phyloP scores from a whole-genome alignment of 2,329 filamentous ascomycete genomes.

The Parascedosporium putredinis region DNA sequence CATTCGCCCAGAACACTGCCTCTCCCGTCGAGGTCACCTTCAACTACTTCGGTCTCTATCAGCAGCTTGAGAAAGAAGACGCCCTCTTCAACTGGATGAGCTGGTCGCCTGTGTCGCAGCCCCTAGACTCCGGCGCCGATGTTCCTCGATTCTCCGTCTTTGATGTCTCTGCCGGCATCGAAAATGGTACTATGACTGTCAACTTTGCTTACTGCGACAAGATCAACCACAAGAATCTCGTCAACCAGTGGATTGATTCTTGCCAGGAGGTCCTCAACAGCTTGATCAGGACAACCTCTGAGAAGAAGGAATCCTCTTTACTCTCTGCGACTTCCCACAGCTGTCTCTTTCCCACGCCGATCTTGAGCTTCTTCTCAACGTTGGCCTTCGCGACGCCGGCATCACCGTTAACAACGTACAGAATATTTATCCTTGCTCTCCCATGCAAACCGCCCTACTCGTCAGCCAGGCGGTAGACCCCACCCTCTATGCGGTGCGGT shows the following conservation, averaged over 20 bases:
- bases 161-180: conserved; percentile 34
- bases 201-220: not conserved
- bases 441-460: conserved; percentile 27
- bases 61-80: conserved; percentile 18
- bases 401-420: conserved; percentile 22
- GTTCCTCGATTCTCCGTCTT: conserved; percentile 30
- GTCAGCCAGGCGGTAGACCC: conserved; percentile 17
- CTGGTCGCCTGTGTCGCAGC: not conserved
- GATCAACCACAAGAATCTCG: not conserved
- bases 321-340: conserved; percentile 31
- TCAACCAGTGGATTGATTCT: not conserved
- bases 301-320: conserved; percentile 25
- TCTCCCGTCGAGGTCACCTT: conserved; percentile 13
- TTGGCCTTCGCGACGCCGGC: conserved; percentile 25
- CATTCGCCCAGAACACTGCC: not conserved
- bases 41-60: conserved; percentile 19
- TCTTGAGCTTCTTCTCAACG: conserved; percentile 27
- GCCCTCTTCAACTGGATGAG: conserved; percentile 15
- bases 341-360: conserved; percentile 30
- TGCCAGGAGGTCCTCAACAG: not conserved
- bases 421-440: conserved; percentile 25
- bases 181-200: conserved; percentile 21
- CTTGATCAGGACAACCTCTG: not conserved
- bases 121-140: not conserved
- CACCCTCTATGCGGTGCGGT: conserved; percentile 27